These are phyloP conservation scores for Betula pendula DNA, from an alignment of 306 rosid species.

Conservation along the genomic window DNA sequence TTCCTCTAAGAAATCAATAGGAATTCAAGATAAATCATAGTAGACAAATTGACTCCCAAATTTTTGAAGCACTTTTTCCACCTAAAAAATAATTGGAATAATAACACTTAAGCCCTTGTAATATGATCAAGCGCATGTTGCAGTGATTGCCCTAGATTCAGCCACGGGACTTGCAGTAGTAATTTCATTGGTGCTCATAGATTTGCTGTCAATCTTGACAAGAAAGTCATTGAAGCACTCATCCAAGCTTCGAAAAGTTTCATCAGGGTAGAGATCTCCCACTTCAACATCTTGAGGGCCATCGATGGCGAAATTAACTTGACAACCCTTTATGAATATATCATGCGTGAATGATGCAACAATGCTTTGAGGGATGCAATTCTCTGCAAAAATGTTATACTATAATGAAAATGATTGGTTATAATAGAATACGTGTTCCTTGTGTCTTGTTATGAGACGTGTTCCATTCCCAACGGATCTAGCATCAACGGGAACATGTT, in stretches of 20 bases:
- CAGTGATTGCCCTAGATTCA: constrained; percentile 44
- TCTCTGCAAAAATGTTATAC: constrained; percentile 39
- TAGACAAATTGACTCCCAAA: background rate
- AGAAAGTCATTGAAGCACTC: constrained; percentile 62
- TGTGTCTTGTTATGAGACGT: too few relatives aligned
- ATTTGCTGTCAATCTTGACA: constrained; percentile 18
- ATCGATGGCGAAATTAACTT: constrained; percentile 38
- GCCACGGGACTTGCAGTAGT: constrained; percentile 22
- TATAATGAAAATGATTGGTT: background rate
- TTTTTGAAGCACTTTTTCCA: background rate
- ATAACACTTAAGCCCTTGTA: background rate
- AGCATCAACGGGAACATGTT: too few relatives aligned
- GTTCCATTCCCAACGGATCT: too few relatives aligned
- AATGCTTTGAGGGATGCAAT: constrained; percentile 51
- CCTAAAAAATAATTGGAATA: background rate
- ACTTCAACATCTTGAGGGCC: constrained; percentile 48
- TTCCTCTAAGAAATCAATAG: background rate
- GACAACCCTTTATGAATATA: constrained; percentile 76
- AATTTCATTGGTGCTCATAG: constrained; percentile 9
- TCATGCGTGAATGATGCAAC: constrained; percentile 80
- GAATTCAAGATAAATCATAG: background rate
- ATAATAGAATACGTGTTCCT: too few relatives aligned
- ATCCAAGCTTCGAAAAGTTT: constrained; percentile 51
- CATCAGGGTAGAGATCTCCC: constrained; percentile 55
- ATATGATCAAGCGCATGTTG: constrained; percentile 29